Evolutionary conservation across 805 yeast species (phyloP), one percentile per base, ranked within the genome.

Genomic region (Groenewaldozyma salmanticensis): DNA sequence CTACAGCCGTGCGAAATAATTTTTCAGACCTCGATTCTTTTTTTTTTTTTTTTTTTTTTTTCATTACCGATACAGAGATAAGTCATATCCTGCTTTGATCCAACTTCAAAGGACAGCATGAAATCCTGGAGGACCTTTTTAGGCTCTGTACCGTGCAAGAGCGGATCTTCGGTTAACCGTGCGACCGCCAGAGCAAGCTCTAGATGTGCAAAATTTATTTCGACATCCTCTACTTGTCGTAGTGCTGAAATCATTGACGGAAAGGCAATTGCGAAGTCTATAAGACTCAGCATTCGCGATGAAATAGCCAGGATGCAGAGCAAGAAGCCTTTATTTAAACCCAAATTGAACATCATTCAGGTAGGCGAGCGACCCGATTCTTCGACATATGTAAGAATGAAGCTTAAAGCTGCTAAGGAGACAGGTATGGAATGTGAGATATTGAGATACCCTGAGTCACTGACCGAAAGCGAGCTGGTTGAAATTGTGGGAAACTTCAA

Each of bases 281-380:
- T 53, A 18, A 50, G 58, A 11, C 33, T 27, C 19, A 37, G 42
- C 16, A 33, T 50, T 17, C 43, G 48, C 21, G 27, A 47, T n/a
- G 54, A 52, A 36, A 51, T 52, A 41, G 21, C 37, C 29, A 39
- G 48, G 38, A 44, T 49, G 41, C 49, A 48, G 40, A 20, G 31
- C 9, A 17, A 17, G 21, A 27, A 38, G 31, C 47, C 50, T 7
- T 21, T 21, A 13, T 85, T 85, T 65, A 66, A 70, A 46, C 96
- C 97, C 5, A 71, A 72, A 41, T 68, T 90, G 55, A 77, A 85
- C 31, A 88, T 90, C 50, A 70, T 90, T 46, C 97, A 90, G 64
- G 94, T 92, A 31, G 96, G 96, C 33, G 70, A 70, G 37, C 72
- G 96, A 49, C 94, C 94, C 11, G 98, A 90, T 60, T 86, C 96